Conservation (phyloP, 1,284 basidiomycete genomes). For the Coriolopsis trogii region DNA sequence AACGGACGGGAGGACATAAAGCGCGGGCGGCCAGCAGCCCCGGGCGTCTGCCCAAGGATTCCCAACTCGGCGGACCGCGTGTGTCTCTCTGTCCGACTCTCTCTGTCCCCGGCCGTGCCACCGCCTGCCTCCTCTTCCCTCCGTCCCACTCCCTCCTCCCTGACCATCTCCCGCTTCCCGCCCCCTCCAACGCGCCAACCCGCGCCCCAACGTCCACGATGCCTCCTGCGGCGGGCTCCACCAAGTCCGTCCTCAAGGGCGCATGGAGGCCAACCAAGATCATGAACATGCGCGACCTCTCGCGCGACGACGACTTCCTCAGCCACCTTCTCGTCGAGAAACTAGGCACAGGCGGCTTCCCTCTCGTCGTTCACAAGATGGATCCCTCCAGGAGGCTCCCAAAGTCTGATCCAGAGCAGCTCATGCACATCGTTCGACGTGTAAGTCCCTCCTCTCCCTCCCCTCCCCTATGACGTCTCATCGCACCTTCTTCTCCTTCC, state of each 20-base stretch:
- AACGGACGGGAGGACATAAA: background rate
- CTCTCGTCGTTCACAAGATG: slow-evolving; percentile 85
- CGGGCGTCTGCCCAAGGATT: slow-evolving; percentile 1
- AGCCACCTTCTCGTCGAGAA: slow-evolving; percentile 85
- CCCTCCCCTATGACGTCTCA: slow-evolving; percentile 25
- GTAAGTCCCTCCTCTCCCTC: slow-evolving; percentile 48
- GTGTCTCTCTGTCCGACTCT: slow-evolving; percentile 10
- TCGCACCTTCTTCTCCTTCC: slow-evolving; percentile 21
- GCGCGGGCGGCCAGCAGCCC: background rate
- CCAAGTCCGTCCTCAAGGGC: slow-evolving; percentile 25
- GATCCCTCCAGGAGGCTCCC: slow-evolving; percentile 72
- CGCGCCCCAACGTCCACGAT: slow-evolving; percentile 15
- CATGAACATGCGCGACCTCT: slow-evolving; percentile 86
- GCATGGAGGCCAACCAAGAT: slow-evolving; percentile 79
- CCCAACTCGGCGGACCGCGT: slow-evolving; percentile 10
- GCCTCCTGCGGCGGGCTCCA: slow-evolving; percentile 26
- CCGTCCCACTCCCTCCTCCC: slow-evolving; percentile 7
- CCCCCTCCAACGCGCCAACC: slow-evolving; percentile 6
- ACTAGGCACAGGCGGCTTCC: slow-evolving; percentile 73
- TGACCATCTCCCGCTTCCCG: slow-evolving; percentile 1
- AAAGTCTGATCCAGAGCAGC: slow-evolving; percentile 65
- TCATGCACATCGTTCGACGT: slow-evolving; percentile 73
- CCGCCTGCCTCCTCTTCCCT: slow-evolving; percentile 1
- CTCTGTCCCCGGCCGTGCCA: slow-evolving; percentile 1
- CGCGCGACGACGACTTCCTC: slow-evolving; percentile 85